Evolutionary conservation across 2,329 filamentous ascomycete genomes (phyloP), one percentile per base, ranked within the genome.

Genomic region (Tolypocladium nubicola): DNA sequence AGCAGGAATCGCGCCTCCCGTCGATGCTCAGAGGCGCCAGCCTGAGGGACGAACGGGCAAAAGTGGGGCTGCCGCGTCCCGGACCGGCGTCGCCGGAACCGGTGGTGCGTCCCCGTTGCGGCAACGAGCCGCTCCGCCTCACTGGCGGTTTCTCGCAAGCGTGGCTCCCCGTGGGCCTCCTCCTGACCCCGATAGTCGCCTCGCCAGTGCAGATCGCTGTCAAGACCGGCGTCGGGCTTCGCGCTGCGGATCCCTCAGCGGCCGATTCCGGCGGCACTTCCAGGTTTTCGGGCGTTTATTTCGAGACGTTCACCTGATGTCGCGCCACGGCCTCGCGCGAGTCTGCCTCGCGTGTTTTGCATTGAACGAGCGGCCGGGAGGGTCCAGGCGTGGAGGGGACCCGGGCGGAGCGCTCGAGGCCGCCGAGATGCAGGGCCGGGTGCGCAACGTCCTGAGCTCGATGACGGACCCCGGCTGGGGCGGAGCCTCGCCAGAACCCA

Each of bases 41-140:
- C 35, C 45, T n/a, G 13, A 13, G 50, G 26, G 50, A 40, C 23
- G n/a, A 53, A 38, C 38, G 58, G 45, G 45, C 53, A 53, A 56
- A 52, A 53, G 53, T 56, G 45, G 59, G 30, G 23, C 57, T 52
- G 52, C 57, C 52, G 59, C 56, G 21, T n/a, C 41, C 55, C 47
- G 41, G 43, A 50, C 50, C 55, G 59, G 59, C 55, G 55, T 50
- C 57, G 58, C 54, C 58, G 57, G 35, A 26, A 26, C 26, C 13
- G 52, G 38, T 16, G 33, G 38, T 19, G 30, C 33, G 11, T 54
- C 38, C 38, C 49, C 49, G 23, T 50, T 23, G 26, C 50, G 19
- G 33, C 50, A 10, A 16, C 5, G 6, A 26, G 39, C 39, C 30
- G n/a, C 56, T 39, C 30, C 52, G 40, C 50, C 39, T 38, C 56